Base-by-base conservation (phyloP, 768 basidiomycete genomes). In the Psilocybe cyanescens region DNA sequence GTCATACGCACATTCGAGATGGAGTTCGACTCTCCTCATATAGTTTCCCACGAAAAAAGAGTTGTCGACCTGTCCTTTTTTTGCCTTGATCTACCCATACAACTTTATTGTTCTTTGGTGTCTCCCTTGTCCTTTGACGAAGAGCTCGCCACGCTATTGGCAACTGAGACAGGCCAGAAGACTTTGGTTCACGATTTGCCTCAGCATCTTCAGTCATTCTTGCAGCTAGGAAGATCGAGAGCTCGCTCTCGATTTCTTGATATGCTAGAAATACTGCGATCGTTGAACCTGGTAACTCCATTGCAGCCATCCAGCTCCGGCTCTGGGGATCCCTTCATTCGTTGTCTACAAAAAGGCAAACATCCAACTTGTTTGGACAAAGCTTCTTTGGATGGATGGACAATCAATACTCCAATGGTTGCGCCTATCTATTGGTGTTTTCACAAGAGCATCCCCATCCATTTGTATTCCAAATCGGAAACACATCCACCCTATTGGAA, bases 341-440 rank as follows among this genome's bases (percentile, higher is more conserved):
- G 72, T 30, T 89, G 84, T 65, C 63, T 68, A n/a, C 65, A 74
- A 3, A 79, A 75, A 8, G 77, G 73, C 6, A 76, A 76, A 1
- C 78, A 83, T 64, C 81, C 85, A 19, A 75, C 73, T 2, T 65
- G 78, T 4, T 87, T 86, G 61, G 81, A 83, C 31, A 62, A 73
- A n/a, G 75, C 77, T 17, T 68, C 78, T 0, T 64, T 74, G 28
- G 79, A 81, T 17, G 79, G 75, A 11, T 83, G 83, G 79, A 79
- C 78, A 29, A 66, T 74, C 31, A 79, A 75, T 45, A 78, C 77
- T 14, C 78, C 83, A 7, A 71, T 75, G 56, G 64, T 74, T n/a
- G 83, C 85, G 0, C 89, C 90, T 0, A 68, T 69, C 1, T 90
- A 87, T 73, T 94, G 90, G 87, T 75, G 80, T 39, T 85, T 93